phyloP scores from a whole-genome alignment of 805 yeast species.

The Cyberlindnera subsufficiens region DNA sequence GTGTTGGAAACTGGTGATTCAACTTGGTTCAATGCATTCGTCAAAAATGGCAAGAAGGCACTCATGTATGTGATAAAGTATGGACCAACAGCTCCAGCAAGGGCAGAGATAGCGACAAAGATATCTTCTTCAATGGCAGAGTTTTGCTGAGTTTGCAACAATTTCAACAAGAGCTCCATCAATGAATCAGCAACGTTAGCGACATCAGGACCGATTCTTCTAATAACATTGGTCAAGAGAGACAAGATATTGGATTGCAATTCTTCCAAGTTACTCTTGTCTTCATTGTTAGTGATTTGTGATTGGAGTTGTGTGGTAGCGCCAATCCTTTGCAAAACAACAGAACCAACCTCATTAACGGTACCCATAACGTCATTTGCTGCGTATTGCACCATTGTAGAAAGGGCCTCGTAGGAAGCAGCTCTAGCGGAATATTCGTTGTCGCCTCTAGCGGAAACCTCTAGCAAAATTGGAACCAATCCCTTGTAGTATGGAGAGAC shows the following conservation, averaged over 20 bases:
- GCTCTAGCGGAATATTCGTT: slow-evolving; percentile 88
- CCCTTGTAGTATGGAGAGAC: slow-evolving; percentile 70
- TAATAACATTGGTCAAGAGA: slow-evolving; percentile 22
- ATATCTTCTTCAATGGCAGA: slow-evolving; percentile 91
- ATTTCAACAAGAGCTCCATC: slow-evolving; percentile 75
- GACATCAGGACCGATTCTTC: slow-evolving; percentile 71
- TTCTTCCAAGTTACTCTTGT: slow-evolving; percentile 75
- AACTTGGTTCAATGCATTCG: slow-evolving; percentile 71
- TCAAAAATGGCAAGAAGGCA: slow-evolving; percentile 77
- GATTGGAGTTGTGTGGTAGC: slow-evolving; percentile 55
- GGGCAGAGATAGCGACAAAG: slow-evolving; percentile 84
- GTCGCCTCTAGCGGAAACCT: slow-evolving; percentile 64
- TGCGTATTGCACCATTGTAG: slow-evolving; percentile 72
- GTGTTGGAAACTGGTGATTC: slow-evolving; percentile 82
- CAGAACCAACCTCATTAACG: slow-evolving; percentile 69
- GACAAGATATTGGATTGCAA: slow-evolving; percentile 59
- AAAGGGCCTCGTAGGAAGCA: slow-evolving; percentile 93
- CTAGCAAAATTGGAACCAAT: slow-evolving; percentile 64
- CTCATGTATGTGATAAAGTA: slow-evolving; percentile 73
- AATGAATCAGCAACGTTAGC: slow-evolving; percentile 68
- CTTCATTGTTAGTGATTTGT: slow-evolving; percentile 62
- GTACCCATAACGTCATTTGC: slow-evolving; percentile 63
- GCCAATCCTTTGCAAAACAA: slow-evolving; percentile 66
- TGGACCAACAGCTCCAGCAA: slow-evolving; percentile 74
- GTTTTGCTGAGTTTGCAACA: slow-evolving; percentile 54